phyloP scores from a whole-genome alignment of 2,329 filamentous ascomycete genomes.

The Tolypocladium amazonense region DNA sequence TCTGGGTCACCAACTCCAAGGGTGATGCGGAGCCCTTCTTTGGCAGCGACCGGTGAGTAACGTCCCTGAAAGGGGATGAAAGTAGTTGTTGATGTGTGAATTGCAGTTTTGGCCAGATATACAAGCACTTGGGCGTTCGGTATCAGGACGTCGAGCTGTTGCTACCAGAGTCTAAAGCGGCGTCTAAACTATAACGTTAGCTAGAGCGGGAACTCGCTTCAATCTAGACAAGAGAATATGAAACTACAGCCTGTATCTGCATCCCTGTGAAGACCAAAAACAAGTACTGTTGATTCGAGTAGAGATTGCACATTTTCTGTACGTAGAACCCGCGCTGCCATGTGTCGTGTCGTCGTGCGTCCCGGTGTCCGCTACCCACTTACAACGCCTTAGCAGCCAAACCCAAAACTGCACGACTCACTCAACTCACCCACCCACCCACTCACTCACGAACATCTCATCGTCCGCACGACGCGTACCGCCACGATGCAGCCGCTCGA shows the following conservation, averaged over 20 bases:
- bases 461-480: background rate
- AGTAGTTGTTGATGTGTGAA: background rate
- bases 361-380: background rate
- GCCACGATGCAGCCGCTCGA: conserved; percentile 34
- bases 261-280: background rate
- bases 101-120: conserved; percentile 56
- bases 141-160: conserved; percentile 39
- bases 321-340: background rate
- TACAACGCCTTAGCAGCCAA: background rate
- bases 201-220: background rate
- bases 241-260: background rate
- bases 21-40: conserved; percentile 61
- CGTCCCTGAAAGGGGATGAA: background rate
- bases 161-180: conserved; percentile 11
- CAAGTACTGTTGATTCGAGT: background rate
- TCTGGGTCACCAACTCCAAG: conserved; percentile 50
- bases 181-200: conserved; percentile 24
- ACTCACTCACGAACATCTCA: background rate
- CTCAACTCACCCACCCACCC: background rate
- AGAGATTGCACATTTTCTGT: background rate
- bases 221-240: background rate
- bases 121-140: conserved; percentile 51
- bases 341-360: background rate
- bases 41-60: conserved; percentile 54
- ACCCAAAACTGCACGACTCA: background rate